Base-by-base conservation (phyloP, 139 green algal species). In the Tetradesmus obliquus region DNA sequence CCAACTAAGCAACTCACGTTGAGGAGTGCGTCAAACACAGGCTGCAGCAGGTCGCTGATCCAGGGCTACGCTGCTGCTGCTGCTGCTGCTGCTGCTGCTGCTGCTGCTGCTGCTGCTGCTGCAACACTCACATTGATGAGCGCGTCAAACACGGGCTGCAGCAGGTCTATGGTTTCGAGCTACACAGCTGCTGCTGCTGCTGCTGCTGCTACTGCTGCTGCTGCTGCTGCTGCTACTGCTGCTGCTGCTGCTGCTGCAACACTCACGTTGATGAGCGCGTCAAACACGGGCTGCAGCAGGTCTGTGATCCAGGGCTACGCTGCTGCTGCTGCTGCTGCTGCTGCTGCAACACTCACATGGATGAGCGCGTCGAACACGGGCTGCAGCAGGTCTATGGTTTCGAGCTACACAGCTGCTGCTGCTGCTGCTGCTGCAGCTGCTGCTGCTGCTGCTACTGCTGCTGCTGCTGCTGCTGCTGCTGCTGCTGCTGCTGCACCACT, bases 141-240 rank as follows among this genome's bases (percentile, higher is more conserved):
- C 55, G 93, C 95, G 92, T 99, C 98, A 91, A 99, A 98, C 71
- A 98, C 93, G 2, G 97, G 97, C 94, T 99, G 98, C 92, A 99
- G 94, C 84, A 99, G 91, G 91, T 97, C 96, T 5, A 97, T 96
- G 62, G 99, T 94, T 45, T 45, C 32, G 32, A 45, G 32, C 32
- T 45, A 45, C 32, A 45, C 32, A 45, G 32, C 57, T 66, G 57
- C 57, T 66, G 57, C 8, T 66, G 8, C 6, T 13, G 6, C 57
- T 66, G 57, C 8, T 7, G 57, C 57, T 7, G 8, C 7, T 66
- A 1, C 57, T 66, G 57, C 57, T 66, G 1, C 57, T 9, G 57
- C 57, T 66, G 57, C 57, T 66, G 2, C 7, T 66, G 57, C 57
- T 66, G 57, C 57, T 7, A 7, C 57, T 66, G 57, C 57, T 66